Evolutionary conservation across 2,329 filamentous ascomycete species (phyloP).

Genomic region (Diaporthe eres): DNA sequence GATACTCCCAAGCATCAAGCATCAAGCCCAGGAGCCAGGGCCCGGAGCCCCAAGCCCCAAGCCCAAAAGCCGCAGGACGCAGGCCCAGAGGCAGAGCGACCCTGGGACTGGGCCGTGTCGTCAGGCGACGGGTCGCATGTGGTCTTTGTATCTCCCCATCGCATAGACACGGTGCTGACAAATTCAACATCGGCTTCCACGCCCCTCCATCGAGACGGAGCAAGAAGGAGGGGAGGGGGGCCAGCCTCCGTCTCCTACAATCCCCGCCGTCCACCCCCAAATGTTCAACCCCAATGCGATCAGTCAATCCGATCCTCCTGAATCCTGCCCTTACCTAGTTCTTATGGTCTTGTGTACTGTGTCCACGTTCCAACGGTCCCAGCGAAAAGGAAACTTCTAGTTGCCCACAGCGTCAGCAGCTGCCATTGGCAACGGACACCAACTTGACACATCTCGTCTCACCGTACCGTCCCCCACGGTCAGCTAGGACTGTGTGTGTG

Average conservation of each 20-base stretch:
- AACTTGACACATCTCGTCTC: conserved; percentile 24
- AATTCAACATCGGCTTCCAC: conserved; percentile 46
- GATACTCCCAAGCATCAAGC: conserved; percentile 14
- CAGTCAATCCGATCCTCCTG: conserved; percentile 32
- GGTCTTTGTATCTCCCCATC: conserved; percentile 27
- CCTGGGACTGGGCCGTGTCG: conserved; percentile 24
- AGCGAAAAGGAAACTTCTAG: conserved; percentile 32
- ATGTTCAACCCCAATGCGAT: conserved; percentile 8
- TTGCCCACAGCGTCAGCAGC: conserved; percentile 3
- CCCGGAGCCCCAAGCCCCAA: neutral
- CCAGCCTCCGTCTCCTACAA: conserved; percentile 11
- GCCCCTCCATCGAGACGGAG: conserved; percentile 42
- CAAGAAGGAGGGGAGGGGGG: conserved; percentile 9
- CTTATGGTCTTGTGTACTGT: conserved; percentile 32
- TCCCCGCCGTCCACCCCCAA: conserved; percentile 15
- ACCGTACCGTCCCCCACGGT: conserved; percentile 13
- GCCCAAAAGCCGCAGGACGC: neutral
- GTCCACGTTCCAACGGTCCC: conserved; percentile 20
- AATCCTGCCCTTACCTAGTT: conserved; percentile 34
- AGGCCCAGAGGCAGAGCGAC: neutral
- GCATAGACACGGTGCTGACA: conserved; percentile 44
- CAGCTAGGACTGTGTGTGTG: conserved; percentile 6
- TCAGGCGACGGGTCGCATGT: conserved; percentile 19
- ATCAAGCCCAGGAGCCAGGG: neutral
- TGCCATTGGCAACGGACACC: conserved; percentile 11